A percentile compares a stretch with the other conserved stretches of the same genome.
Conservation (phyloP, 2,329 filamentous ascomycete species). For the Cryoendolithus antarcticus region DNA sequence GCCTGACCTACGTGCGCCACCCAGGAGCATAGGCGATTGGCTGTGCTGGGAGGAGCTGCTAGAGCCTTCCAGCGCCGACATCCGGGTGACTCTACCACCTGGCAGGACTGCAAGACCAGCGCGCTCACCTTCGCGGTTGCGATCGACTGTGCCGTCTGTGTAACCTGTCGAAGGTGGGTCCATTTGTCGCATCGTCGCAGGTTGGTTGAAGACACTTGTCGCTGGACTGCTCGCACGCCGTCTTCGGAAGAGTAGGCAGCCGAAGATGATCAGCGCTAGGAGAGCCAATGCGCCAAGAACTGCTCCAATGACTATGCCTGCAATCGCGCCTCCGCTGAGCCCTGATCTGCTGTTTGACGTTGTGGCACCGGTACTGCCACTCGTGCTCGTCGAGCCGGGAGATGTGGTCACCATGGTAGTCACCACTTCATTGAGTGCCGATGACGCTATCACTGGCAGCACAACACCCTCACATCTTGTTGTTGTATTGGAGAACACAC, state of each 20-base stretch:
- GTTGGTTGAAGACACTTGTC: constrained; percentile 78
- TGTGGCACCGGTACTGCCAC: constrained; percentile 9
- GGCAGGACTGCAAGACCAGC: constrained; percentile 62
- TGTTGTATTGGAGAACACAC: constrained; percentile 67
- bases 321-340: constrained; percentile 76
- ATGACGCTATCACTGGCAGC: constrained; percentile 53
- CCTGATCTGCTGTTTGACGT: constrained; percentile 27
- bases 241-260: constrained; percentile 46
- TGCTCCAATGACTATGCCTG: constrained; percentile 76
- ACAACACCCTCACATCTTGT: constrained; percentile 61
- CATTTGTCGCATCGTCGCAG: constrained; percentile 45
- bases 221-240: constrained; percentile 48
- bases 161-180: constrained; percentile 28
- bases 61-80: constrained; percentile 81
- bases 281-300: constrained; percentile 59
- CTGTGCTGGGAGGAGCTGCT: constrained; percentile 36
- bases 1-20: constrained; percentile 38
- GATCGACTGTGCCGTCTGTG: constrained; percentile 27
- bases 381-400: constrained; percentile 10
- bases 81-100: constrained; percentile 81
- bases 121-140: constrained; percentile 22
- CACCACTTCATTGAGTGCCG: constrained; percentile 45
- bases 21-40: constrained; percentile 8
- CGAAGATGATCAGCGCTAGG: constrained; percentile 47
- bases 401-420: constrained; percentile 48